A percentile compares a stretch with the other conserved stretches of the same genome.
These are phyloP conservation scores for Wickerhamiella vanderwaltii DNA, from an alignment of 805 yeast genomes.

Conservation along the genomic window DNA sequence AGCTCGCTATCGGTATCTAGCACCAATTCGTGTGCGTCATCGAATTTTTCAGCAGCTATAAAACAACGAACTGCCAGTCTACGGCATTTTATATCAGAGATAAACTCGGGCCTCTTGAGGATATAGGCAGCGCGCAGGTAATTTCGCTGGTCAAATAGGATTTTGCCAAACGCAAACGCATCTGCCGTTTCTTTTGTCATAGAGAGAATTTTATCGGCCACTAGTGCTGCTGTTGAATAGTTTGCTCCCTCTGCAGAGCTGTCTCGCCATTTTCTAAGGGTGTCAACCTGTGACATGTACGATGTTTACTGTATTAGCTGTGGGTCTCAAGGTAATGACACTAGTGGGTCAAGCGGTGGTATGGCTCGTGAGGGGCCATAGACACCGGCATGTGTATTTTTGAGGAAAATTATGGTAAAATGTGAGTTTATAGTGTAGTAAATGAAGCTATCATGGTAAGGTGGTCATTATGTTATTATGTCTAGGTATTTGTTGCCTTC, in stretches of 20 bases:
- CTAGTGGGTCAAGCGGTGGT: too few species aligned
- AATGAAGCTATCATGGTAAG: too few species aligned
- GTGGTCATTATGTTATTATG: too few species aligned
- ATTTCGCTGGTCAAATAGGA: conserved; percentile 61
- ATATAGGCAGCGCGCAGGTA: conserved; percentile 68
- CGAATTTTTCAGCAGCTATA: conserved; percentile 38
- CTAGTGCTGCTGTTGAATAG: conserved; percentile 74
- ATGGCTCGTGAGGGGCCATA: too few species aligned
- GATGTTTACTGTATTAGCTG: too few species aligned
- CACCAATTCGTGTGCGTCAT: conserved; percentile 75
- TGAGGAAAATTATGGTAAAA: too few species aligned
- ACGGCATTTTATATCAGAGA: conserved; percentile 53
- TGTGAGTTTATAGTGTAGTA: too few species aligned
- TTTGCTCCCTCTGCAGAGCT: conserved; percentile 90
- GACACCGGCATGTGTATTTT: too few species aligned
- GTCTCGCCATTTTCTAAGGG: conserved; percentile 80
- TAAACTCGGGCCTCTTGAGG: conserved; percentile 44
- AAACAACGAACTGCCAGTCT: conserved; percentile 69
- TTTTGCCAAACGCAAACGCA: conserved; percentile 95
- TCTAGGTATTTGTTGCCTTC: too few species aligned
- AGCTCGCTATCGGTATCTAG: conserved; percentile 69
- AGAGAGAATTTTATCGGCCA: conserved; percentile 81
- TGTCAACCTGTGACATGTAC: conserved; percentile 67
- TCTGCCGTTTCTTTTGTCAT: conserved; percentile 80
- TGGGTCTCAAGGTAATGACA: too few species aligned